These are phyloP conservation scores for Aspergillus texensis DNA, from an alignment of 2,329 filamentous ascomycete species.

Conservation along the genomic window DNA sequence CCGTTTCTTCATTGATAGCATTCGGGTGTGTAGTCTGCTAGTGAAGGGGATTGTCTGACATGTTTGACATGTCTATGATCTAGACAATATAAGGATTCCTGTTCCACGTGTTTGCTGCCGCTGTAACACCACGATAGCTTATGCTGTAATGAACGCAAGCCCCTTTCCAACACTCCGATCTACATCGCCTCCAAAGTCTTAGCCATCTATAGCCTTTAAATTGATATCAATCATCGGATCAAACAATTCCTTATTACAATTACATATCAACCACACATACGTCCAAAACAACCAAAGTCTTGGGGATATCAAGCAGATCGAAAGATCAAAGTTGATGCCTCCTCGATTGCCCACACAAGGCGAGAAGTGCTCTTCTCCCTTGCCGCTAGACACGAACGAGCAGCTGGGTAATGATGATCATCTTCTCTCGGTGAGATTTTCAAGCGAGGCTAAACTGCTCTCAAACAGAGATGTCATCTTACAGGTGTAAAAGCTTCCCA, in stretches of 20 bases:
- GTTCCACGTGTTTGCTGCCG: too few relatives aligned
- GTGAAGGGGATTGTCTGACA: background rate
- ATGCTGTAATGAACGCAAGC: background rate
- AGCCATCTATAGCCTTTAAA: background rate
- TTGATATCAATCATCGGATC: too few relatives aligned
- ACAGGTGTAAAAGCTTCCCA: background rate
- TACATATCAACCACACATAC: background rate
- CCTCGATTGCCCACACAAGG: too few relatives aligned
- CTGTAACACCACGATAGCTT: background rate
- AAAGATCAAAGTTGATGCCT: too few relatives aligned
- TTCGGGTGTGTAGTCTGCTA: too few relatives aligned
- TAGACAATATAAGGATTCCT: background rate
- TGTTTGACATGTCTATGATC: background rate
- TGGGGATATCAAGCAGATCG: background rate
- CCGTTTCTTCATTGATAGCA: background rate
- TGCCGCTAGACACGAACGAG: too few relatives aligned
- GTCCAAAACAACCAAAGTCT: background rate
- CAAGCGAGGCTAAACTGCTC: too few relatives aligned
- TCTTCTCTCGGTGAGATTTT: too few relatives aligned
- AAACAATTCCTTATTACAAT: background rate
- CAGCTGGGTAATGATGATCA: too few relatives aligned
- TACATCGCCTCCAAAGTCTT: too few relatives aligned
- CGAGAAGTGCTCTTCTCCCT: too few relatives aligned
- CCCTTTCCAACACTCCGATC: too few relatives aligned
- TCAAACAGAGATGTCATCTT: background rate